Base-by-base conservation (phyloP, 2,329 filamentous ascomycete species). In the Aotearoamyces nothofagi region DNA sequence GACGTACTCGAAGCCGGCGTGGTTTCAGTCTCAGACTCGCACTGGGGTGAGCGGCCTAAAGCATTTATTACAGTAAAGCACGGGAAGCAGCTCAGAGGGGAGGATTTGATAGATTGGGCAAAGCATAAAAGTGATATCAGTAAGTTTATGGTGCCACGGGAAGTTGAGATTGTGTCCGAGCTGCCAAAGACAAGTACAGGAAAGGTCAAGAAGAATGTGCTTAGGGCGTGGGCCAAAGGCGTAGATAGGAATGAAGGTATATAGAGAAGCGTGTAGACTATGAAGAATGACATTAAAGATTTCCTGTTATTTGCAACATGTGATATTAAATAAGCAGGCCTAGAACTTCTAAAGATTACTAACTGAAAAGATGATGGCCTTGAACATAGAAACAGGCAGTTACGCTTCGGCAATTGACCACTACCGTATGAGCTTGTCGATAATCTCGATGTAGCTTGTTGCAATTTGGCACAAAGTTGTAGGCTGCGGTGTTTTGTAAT, bases 41-140 rank as follows among this genome's bases (percentile, higher is more conserved):
- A 92, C 49, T 98, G 87, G 86, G 90, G 90, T 14, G 90, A 98
- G 56, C 60, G 82, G n/a, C 87, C 90, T 9, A 93, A 93, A 56
- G 90, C 87, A 0, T 98, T 82, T 48, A 58, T 96, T 34, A 96
- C 90, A 0, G 62, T 84, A 17, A 80, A 83, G 47, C 53, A 67
- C 23, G 76, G 71, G n/a, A 69, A 65, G 44, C 46, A 52, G 1
- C 40, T 83, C 11, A 58, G 56, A 3, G 73, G 73, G 0, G 60
- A 73, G 16, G 78, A 81, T 6, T 60, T 98, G 15, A 84, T 96
- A 33, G 55, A 69, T 26, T 98, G 90, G 90, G 83, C 86, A 3
- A 86, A 77, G 52, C 61, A 78, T 39, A 67, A 80, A 43, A 80
- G 78, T 47, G 63, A 63, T 15, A 93, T 98, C 42, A 86, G 79